Evolutionary conservation across 1,284 basidiomycete genomes (phyloP), one percentile per base, ranked within the genome.

Genomic region (Agroathelia rolfsii): DNA sequence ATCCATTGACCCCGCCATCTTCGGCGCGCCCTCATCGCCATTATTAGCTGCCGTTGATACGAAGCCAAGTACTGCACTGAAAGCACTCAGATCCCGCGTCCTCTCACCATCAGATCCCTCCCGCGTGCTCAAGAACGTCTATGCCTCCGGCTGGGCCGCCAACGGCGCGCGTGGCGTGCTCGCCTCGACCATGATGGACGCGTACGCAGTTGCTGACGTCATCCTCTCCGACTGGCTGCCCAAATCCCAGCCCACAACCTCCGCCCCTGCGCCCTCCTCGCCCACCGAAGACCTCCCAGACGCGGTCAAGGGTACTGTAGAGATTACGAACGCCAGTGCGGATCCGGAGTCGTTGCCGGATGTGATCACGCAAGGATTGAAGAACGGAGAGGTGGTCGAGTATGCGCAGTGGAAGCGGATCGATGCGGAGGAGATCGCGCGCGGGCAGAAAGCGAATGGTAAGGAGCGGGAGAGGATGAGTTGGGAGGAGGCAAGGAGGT

Each of bases 101-200:
- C 47, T 72, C 37, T 63, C 59, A 6, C 45, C 53, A 14, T 50
- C 46, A 12, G 72, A 62, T 5, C 52, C 41, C 13, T 58, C 50
- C 3, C n/a, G n/a, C n/a, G n/a, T n/a, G n/a, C 43, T 72, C 36
- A 66, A 66, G 16, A 80, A 81, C 23, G 65, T 89, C n/a, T 97
- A 96, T 51, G 82, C 87, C 2, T 82, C 87, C 1, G 94, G 94
- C 3, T 98, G 95, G 95, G 81, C 89, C 0, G 84, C 90, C 0
- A 76, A 76, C 8, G 95, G 94, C 14, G 92, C 94, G 0, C 79
- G 77, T 28, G 94, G 95, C 4, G 92, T 98, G 9, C 72, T 98
- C 28, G 93, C 89, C 0, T 71, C 80, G 11, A 97, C 95, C 15
- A 93, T 98, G 90, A 76, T 89, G 56, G 76, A 96, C 53, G 88